Evolutionary conservation across 306 rosid genomes (phyloP), one percentile per base, ranked within the genome.

Genomic region (Pyrus communis): DNA sequence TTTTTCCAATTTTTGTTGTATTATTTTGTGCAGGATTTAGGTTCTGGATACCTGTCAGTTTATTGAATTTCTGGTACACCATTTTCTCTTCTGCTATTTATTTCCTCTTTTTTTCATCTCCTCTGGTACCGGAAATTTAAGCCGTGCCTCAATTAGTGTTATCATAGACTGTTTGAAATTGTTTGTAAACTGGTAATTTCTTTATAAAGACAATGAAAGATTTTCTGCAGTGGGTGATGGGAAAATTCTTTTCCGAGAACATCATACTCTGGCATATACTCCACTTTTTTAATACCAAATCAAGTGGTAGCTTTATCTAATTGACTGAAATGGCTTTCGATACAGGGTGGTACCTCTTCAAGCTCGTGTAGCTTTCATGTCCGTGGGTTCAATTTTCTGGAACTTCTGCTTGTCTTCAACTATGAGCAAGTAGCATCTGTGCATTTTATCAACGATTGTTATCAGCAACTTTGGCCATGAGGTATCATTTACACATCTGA

Each of bases 1-100:
- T 82, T n/a, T 66, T 43, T 73, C 75, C 68, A 13, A 19, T 69
- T 66, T 14, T 67, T 5, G n/a, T 79, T 71, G 31, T 80, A 8
- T 52, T 31, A 10, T 67, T 76, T 54, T 83, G 7, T 74, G 78
- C 91, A 94, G 98, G 98, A 72, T 89, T 95, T 89, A 88, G 96
- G 71, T 95, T 95, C 85, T 95, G 98, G 98, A 83, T 95, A 77
- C 98, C 98, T 80, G 97, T 95, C 85, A 90, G 93, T 75, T 68
- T 70, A 38, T 76, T 95, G 60, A 95, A 95, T 75, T 95, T 95
- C 78, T 86, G 97, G 98, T 95, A 86, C 6, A 38, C 42, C 23
- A 38, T 7, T 43, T 42, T 10, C 33, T 62, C 9, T 27, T 76
- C 15, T 12, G 35, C 3, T 45, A 18, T 4, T 23, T 71, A 22